These are phyloP conservation scores for Excoecaria agallocha DNA, from an alignment of 345 rosid genomes.

Conservation along the genomic window DNA sequence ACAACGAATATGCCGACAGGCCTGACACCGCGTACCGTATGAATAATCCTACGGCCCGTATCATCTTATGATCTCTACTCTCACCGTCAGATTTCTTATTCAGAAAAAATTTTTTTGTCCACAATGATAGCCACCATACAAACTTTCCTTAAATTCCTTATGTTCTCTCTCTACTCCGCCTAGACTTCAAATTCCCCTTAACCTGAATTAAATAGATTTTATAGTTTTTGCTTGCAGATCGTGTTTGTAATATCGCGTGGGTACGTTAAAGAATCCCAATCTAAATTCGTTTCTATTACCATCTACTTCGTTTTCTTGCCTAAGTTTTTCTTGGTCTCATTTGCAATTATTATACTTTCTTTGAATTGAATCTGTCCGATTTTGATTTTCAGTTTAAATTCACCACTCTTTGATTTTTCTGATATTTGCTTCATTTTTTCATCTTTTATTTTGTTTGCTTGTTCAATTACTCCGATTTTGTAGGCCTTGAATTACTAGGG, in stretches of 20 bases:
- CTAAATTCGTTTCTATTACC: not conserved
- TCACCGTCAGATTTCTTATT: too few species aligned
- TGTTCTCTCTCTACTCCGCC: not conserved
- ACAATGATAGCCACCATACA: too few species aligned
- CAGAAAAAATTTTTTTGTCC: too few species aligned
- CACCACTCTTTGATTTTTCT: not conserved
- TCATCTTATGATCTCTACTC: too few species aligned
- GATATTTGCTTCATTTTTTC: not conserved
- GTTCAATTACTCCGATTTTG: not conserved
- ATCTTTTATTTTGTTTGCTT: not conserved
- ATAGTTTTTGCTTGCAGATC: conserved; percentile 4
- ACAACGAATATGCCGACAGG: too few species aligned
- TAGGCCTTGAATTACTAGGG: not conserved
- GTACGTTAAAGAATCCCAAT: not conserved
- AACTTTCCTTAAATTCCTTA: too few species aligned
- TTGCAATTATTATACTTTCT: not conserved
- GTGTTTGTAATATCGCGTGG: not conserved
- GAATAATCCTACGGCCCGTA: too few species aligned
- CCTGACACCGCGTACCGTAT: too few species aligned
- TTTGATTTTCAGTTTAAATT: not conserved
- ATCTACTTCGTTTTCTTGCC: not conserved
- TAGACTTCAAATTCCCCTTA: not conserved
- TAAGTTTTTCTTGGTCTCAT: not conserved
- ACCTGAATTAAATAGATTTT: not conserved
- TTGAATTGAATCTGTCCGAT: not conserved